Evolutionary conservation across 2,329 filamentous ascomycete genomes (phyloP).

Genomic region (Dactylellina sp.): DNA sequence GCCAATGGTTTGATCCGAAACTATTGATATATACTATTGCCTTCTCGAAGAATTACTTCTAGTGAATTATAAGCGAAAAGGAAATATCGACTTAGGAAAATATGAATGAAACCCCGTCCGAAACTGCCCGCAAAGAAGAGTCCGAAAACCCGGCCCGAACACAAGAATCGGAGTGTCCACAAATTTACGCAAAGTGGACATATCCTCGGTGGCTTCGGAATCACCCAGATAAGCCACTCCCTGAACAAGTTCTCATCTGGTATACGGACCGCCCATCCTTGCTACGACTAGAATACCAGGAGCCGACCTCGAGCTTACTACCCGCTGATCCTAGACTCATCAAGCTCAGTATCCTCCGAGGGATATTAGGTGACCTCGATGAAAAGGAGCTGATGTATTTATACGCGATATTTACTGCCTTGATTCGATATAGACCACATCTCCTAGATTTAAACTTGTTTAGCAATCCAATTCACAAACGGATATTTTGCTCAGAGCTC

Average conservation of each 20-base stretch:
- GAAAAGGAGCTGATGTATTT: neutral
- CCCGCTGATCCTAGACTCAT: neutral
- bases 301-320: neutral
- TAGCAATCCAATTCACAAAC: constrained; percentile 8
- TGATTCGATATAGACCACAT: constrained; percentile 10
- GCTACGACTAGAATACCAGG: constrained; percentile 1
- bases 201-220: constrained; percentile 13
- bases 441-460: neutral
- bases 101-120: too few species aligned
- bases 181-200: too few species aligned
- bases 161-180: too few species aligned
- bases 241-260: neutral
- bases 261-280: constrained; percentile 16
- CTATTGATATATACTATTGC: too few species aligned
- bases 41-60: too few species aligned
- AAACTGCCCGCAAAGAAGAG: too few species aligned
- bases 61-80: too few species aligned
- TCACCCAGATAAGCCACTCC: constrained; percentile 9
- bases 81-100: too few species aligned
- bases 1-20: too few species aligned
- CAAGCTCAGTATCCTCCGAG: neutral
- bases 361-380: constrained; percentile 1
- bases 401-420: neutral
- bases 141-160: too few species aligned
- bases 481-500: constrained; percentile 10